These are phyloP conservation scores for Pharus latifolius DNA, from an alignment of 176 grass and related monocot species.

Conservation along the genomic window DNA sequence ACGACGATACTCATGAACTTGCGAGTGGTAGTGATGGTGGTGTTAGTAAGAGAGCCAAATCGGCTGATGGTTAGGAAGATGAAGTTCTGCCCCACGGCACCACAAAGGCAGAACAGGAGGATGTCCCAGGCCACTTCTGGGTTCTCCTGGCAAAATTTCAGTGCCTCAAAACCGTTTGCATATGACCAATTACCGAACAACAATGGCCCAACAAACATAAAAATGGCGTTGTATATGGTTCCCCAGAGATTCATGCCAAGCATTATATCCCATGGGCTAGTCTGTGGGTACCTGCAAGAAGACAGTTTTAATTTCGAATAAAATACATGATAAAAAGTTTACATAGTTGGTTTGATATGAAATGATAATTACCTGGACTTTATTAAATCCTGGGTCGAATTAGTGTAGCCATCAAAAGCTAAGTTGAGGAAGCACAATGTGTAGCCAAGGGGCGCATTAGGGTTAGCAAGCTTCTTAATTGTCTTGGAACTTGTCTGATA, in stretches of 20 bases:
- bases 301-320: background rate
- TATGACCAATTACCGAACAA: conserved; percentile 66
- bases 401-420: conserved; percentile 96
- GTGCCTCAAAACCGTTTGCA: conserved; percentile 72
- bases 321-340: background rate
- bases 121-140: conserved; percentile 97
- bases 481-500: conserved; percentile 96
- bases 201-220: conserved; percentile 71
- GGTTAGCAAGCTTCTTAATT: conserved; percentile 95
- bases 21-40: conserved; percentile 87
- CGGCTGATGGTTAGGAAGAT: conserved; percentile 97
- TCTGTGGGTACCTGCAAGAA: conserved; percentile 69
- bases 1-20: conserved; percentile 94
- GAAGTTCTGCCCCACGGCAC: conserved; percentile 84
- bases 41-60: conserved; percentile 94
- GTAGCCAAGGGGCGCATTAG: conserved; percentile 92
- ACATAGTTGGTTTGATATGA: background rate
- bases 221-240: conserved; percentile 73
- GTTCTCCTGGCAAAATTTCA: conserved; percentile 68
- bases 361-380: conserved; percentile 59
- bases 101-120: conserved; percentile 76
- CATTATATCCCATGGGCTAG: conserved; percentile 97
- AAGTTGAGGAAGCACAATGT: conserved; percentile 96
- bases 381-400: conserved; percentile 95
- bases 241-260: conserved; percentile 99